These are phyloP conservation scores for Thinopyrum elongatum DNA, from an alignment of 176 grass and related monocot species.

Conservation along the genomic window DNA sequence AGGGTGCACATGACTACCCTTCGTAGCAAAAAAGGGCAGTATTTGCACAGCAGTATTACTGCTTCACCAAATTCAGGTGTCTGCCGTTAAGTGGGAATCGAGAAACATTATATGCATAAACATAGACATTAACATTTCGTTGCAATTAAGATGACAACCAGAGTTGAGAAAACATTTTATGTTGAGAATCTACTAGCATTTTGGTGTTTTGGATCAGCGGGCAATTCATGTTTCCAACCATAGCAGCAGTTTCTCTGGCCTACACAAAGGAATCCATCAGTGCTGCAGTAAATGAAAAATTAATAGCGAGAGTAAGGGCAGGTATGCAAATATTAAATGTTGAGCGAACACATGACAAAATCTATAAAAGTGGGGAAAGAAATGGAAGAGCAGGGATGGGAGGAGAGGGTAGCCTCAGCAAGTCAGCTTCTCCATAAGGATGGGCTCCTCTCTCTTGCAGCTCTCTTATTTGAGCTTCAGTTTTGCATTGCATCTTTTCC, in stretches of 20 bases:
- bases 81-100: not conserved
- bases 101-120: not conserved
- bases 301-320: not conserved
- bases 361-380: not conserved
- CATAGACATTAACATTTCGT: not conserved
- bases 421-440: not conserved
- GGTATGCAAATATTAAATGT: not conserved
- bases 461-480: constrained; percentile 7
- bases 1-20: not conserved
- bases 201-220: not conserved
- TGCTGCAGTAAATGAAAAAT: not conserved
- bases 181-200: not conserved
- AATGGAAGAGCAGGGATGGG: not conserved
- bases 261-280: not conserved
- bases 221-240: not conserved
- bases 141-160: not conserved
- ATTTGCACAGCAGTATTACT: not conserved
- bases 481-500: not conserved
- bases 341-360: not conserved
- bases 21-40: not conserved
- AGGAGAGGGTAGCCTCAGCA: not conserved
- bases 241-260: not conserved
- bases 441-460: not conserved
- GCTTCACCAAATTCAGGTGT: not conserved
- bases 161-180: not conserved